Evolutionary conservation across 176 grass and related monocot genomes (phyloP).

Genomic region (Pharus latifolius): DNA sequence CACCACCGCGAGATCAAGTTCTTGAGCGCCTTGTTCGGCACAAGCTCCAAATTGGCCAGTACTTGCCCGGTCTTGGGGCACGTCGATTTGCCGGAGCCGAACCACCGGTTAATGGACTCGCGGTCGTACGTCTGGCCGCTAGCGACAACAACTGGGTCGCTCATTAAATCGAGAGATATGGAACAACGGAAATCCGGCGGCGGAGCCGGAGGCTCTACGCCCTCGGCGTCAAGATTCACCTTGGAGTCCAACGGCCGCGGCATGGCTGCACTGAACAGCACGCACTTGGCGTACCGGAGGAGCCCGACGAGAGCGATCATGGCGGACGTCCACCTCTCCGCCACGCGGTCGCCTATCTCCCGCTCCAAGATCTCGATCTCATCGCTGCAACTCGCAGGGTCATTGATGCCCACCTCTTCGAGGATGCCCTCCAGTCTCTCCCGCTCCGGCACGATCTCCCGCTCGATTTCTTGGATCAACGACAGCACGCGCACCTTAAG

Average conservation of each 20-base stretch:
- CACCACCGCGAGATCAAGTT: slow-evolving; percentile 87
- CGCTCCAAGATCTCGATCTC: slow-evolving; percentile 89
- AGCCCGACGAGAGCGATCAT: slow-evolving; percentile 89
- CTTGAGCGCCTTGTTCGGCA: slow-evolving; percentile 84
- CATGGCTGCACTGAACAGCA: slow-evolving; percentile 69
- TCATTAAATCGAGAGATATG: slow-evolving; percentile 84
- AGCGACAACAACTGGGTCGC: slow-evolving; percentile 54
- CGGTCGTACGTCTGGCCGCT: slow-evolving; percentile 94
- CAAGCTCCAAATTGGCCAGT: slow-evolving; percentile 38
- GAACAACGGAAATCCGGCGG: slow-evolving; percentile 84
- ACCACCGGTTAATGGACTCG: slow-evolving; percentile 75
- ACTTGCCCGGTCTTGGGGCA: slow-evolving; percentile 87
- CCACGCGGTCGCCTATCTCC: slow-evolving; percentile 72
- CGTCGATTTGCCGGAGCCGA: slow-evolving; percentile 68
- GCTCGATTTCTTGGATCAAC: slow-evolving; percentile 61
- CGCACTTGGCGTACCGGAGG: slow-evolving; percentile 87
- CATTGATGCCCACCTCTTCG: slow-evolving; percentile 55
- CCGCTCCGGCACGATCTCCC: slow-evolving; percentile 61
- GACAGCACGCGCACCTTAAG: slow-evolving; percentile 53
- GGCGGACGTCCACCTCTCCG: slow-evolving; percentile 55
- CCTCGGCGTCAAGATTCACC: slow-evolving; percentile 14
- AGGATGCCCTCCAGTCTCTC: slow-evolving; percentile 51
- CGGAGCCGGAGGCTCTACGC: slow-evolving; percentile 23
- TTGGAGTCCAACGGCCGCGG: slow-evolving; percentile 46
- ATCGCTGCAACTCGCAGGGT: slow-evolving; percentile 56